These are phyloP conservation scores for Bromus sterilis DNA, from an alignment of 176 grass and related monocot genomes.

Conservation along the genomic window DNA sequence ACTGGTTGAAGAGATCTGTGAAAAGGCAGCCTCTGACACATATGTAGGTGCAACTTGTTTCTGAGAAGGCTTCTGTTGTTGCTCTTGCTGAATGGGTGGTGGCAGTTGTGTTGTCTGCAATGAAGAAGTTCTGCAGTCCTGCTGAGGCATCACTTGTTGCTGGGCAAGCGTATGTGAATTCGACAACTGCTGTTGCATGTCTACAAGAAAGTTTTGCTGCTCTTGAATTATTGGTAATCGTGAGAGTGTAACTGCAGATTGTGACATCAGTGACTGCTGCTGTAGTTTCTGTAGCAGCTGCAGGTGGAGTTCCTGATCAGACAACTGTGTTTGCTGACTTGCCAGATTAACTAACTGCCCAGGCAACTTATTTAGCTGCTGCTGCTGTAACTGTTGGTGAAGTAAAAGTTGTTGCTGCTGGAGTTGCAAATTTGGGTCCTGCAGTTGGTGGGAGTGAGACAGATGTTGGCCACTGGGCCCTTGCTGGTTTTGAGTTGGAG, in stretches of 20 bases:
- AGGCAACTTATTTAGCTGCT: constrained; percentile 56
- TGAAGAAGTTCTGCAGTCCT: constrained; percentile 41
- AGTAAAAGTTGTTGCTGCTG: constrained; percentile 51
- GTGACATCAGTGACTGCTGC: constrained; percentile 62
- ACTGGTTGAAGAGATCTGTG: constrained; percentile 22
- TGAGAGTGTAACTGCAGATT: constrained; percentile 41
- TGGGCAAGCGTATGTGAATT: constrained; percentile 45
- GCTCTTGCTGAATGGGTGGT: constrained; percentile 34
- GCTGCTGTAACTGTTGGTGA: constrained; percentile 41
- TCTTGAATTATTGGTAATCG: constrained; percentile 62
- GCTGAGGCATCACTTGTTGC: constrained; percentile 48
- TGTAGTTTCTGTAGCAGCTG: constrained; percentile 82
- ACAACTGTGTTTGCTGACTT: constrained; percentile 54
- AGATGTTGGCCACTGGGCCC: constrained; percentile 10
- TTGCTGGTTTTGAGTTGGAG: constrained; percentile 37
- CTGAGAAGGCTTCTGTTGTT: constrained; percentile 48
- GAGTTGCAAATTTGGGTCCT: constrained; percentile 37
- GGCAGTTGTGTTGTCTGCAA: constrained; percentile 20
- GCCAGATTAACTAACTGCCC: constrained; percentile 47
- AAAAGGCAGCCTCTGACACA: constrained; percentile 39
- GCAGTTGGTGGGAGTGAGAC: constrained; percentile 34
- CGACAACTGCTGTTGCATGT: constrained; percentile 60
- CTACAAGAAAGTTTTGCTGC: constrained; percentile 68
- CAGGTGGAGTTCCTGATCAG: constrained; percentile 69
- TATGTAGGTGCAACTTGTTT: constrained; percentile 44